phyloP scores from a whole-genome alignment of 768 basidiomycete genomes.

The Nidula microcarpa region DNA sequence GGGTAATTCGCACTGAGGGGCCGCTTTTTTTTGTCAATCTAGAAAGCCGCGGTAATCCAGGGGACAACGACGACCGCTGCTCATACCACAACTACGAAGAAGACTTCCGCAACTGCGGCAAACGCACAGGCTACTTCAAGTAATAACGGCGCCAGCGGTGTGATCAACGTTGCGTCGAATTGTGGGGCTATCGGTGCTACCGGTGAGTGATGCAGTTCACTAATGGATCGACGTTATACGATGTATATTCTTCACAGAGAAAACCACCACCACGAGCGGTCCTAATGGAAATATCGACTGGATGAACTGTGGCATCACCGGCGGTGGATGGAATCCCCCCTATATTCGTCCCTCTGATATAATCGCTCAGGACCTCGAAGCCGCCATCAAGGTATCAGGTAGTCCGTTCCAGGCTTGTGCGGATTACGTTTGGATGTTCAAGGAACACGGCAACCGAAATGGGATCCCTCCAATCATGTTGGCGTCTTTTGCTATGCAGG shows the following conservation, averaged over 20 bases:
- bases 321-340: conserved; percentile 70
- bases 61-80: conserved; percentile 5
- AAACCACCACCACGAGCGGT: conserved; percentile 47
- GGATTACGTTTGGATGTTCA: conserved; percentile 49
- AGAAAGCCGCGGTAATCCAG: conserved; percentile 1
- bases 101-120: conserved; percentile 4
- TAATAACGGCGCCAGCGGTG: conserved; percentile 1
- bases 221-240: neutral
- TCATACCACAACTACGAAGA: neutral
- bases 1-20: neutral
- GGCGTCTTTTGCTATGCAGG: conserved; percentile 89
- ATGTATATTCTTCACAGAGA: conserved; percentile 25
- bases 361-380: conserved; percentile 38
- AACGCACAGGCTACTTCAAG: conserved; percentile 4
- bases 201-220: conserved; percentile 22
- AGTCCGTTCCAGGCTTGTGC: conserved; percentile 61
- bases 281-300: conserved; percentile 74
- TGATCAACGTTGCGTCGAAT: neutral
- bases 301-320: conserved; percentile 73
- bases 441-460: conserved; percentile 49
- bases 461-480: conserved; percentile 70
- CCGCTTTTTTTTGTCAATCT: neutral
- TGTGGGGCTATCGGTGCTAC: conserved; percentile 47
- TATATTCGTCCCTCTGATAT: conserved; percentile 50
- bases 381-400: conserved; percentile 42